Base-by-base conservation (phyloP, 2,329 filamentous ascomycete genomes). In the Ophiocordyceps camponoti-floridani region DNA sequence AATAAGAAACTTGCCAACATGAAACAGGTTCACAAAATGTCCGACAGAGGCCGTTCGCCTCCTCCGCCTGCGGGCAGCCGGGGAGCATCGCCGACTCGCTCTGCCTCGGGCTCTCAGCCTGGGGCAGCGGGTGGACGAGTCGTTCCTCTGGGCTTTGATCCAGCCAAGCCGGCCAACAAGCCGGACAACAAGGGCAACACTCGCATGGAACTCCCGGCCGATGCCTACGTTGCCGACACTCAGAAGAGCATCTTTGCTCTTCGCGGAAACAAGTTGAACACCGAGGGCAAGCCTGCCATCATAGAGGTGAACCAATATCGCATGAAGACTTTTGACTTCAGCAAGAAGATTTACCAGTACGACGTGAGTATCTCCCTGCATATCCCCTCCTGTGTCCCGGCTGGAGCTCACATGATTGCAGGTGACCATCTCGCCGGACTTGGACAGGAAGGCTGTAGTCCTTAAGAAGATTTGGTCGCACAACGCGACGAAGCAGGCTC, bases 381-480 rank as follows among this genome's bases (percentile, higher is more conserved):
- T 42, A 14, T 41, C 7, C n/a, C 12, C 19, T 41, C 26, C 30
- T n/a, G n/a, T 27, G 14, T 5, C 30, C 42, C 23, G 18, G 46
- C 56, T 45, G 53, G 27, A 26, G 19, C 26, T 28, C 7, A 41
- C 14, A n/a, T 28, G 45, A 10, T 4, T 11, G 26, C 19, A 86
- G 82, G 66, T 94, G 26, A 56, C 70, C 4, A 70, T 89, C 40
- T 75, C 78, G 2, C 75, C 70, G 1, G 77, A 77, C 9, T 65
- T 62, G 0, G 72, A 80, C 46, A 84, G 82, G 60, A 56, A 63
- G 4, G 68, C 72, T 4, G 72, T 73, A 4, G 65, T 91, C 4
- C 71, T 86, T 53, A 79, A 77, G 58, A 87, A 84, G 57, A 73
- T 87, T 27, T 95, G 86, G 85, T 63, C 75, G 1, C 82, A 79